Conservation (phyloP, 2,329 filamentous ascomycete genomes). For the Stenocarpella maydis region DNA sequence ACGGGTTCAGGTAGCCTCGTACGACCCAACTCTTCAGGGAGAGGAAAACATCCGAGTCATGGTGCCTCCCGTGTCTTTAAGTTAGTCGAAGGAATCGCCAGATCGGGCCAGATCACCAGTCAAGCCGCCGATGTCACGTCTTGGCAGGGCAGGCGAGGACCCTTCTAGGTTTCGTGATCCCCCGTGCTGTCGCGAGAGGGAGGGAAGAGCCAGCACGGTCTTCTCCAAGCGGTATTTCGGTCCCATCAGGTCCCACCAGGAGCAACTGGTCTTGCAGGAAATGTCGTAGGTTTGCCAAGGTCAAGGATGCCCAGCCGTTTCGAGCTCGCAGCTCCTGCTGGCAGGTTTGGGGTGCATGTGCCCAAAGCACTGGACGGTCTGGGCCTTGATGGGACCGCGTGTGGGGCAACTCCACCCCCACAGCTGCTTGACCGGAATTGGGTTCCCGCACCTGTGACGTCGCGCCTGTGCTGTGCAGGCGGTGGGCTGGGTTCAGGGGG, state of each 20-base stretch:
- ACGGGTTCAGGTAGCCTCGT: neutral
- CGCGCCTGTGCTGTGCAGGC: neutral
- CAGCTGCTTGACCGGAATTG: constrained; percentile 5
- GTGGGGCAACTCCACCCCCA: constrained; percentile 16
- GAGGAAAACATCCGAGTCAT: constrained; percentile 18
- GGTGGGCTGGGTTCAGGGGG: constrained; percentile 5
- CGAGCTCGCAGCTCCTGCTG: constrained; percentile 8
- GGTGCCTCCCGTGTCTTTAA: constrained; percentile 15
- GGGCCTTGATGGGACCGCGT: constrained; percentile 4
- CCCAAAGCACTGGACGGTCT: constrained; percentile 21
- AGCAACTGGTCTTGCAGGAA: constrained; percentile 19
- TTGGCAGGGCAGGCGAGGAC: constrained; percentile 21
- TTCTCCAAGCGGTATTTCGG: neutral
- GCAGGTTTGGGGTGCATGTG: neutral
- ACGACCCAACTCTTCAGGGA: constrained; percentile 6
- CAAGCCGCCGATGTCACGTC: constrained; percentile 12
- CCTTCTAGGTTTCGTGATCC: neutral
- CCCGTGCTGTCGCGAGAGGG: neutral
- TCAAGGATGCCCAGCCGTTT: constrained; percentile 23
- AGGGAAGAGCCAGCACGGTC: neutral
- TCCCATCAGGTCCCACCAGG: neutral
- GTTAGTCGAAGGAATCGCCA: constrained; percentile 2
- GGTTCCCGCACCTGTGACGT: constrained; percentile 18
- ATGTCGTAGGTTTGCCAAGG: constrained; percentile 23
- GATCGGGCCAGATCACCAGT: constrained; percentile 15